Base-by-base conservation (phyloP, 2,329 filamentous ascomycete genomes). In the Fusarium incarnatum region DNA sequence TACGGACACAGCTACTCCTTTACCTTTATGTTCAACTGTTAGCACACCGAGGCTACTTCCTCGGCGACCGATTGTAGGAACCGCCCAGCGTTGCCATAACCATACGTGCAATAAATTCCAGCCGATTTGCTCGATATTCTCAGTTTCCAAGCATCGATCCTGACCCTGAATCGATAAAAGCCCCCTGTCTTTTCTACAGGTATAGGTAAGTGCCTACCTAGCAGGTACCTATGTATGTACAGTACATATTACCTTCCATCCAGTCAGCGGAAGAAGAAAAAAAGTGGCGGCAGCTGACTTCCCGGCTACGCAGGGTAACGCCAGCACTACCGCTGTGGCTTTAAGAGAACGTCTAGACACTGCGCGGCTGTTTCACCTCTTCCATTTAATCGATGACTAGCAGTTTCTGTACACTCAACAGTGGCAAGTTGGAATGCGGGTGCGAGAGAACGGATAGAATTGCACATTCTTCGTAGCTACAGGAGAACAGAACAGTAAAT, bases 231-330 rank as follows among this genome's bases (percentile, higher is more conserved):
- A 30, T 7, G 28, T 34, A 11, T 6, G 41, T 52, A 22, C 34
- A 53, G 32, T 41, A 20, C 45, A 30, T 30, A 15, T 30, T 30
- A 30, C 48, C 32, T 34, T 40, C n/a, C n/a, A n/a, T n/a, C n/a
- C n/a, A n/a, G 48, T 20, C 34, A 25, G n/a, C 34, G 41, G 20
- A 16, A 20, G 40, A 16, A 10, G 12, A 25, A n/a, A 22, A 18
- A 34, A 34, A n/a, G 47, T 50, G 48, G 48, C 48, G 30, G 48
- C 30, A 50, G 30, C 48, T 52, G 49, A 52, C 32, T 47, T 47
- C 18, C 25, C 16, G 18, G 34, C 34, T 37, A 37, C 34, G 18
- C 34, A 37, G 34, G 34, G 34, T 15, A 53, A 28, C 22, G 23
- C 23, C 34, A 53, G 27, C 18, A 42, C 34, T 53, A 18, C 49